A percentile compares a stretch with the other conserved stretches of the same genome.
phyloP scores from a whole-genome alignment of 148 eudicot genomes.

The Cornus kousa region DNA sequence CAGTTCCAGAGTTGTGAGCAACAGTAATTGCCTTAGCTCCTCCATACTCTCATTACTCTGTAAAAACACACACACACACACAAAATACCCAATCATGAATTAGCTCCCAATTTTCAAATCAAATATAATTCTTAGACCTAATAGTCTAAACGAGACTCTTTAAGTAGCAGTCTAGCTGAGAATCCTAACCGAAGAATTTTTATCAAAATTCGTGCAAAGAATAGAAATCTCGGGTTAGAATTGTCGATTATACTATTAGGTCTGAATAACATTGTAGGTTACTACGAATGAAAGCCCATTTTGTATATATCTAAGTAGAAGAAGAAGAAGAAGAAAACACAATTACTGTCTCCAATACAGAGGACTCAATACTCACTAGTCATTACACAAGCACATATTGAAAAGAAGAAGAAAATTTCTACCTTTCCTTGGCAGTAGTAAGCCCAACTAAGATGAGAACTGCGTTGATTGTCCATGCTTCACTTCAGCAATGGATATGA shows the following conservation, averaged over 20 bases:
- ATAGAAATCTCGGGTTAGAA: no score
- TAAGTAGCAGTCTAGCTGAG: no score
- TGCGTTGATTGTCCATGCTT: constrained; percentile 36
- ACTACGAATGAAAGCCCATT: not conserved
- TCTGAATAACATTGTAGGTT: no score
- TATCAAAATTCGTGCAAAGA: no score
- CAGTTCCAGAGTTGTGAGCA: constrained; percentile 38
- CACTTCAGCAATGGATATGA: not conserved
- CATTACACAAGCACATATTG: no score
- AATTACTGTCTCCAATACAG: no score
- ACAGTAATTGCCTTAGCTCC: constrained; percentile 37
- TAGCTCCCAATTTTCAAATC: constrained; percentile 6
- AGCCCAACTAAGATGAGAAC: constrained; percentile 39
- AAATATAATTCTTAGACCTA: no score
- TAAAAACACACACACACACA: not conserved
- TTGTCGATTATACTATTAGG: no score
- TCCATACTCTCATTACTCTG: constrained; percentile 31
- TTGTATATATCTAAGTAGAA: not conserved
- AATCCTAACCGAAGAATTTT: no score
- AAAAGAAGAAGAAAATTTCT: not conserved
- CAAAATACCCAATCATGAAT: not conserved
- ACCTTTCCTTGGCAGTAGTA: constrained; percentile 49
- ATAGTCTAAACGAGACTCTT: no score
- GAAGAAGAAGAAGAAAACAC: not conserved
- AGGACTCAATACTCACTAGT: no score